A percentile compares a stretch with the other conserved stretches of the same genome.
Conservation (phyloP, 257 asterid genomes). For the Salvia splendens region DNA sequence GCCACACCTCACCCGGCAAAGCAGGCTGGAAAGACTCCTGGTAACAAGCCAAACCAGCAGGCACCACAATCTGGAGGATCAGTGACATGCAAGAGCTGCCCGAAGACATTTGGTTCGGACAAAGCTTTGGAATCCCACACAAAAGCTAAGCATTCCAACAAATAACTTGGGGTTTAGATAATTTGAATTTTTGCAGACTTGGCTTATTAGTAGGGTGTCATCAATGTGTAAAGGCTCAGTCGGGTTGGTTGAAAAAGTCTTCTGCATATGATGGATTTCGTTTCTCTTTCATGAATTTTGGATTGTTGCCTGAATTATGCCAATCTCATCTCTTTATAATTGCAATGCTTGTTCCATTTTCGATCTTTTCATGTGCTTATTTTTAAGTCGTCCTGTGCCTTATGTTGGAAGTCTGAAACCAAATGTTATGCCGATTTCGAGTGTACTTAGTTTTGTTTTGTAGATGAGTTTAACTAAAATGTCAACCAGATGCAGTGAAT, state of each 20-base stretch:
- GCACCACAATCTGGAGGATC: slow-evolving; percentile 71
- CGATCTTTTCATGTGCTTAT: too few species aligned
- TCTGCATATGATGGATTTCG: neutral
- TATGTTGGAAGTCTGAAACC: too few species aligned
- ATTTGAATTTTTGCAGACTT: neutral
- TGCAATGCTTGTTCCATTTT: neutral
- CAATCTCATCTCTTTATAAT: neutral
- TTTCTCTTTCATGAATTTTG: slow-evolving; percentile 12
- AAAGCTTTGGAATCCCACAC: slow-evolving; percentile 71
- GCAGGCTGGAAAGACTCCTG: slow-evolving; percentile 72
- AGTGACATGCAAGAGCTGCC: slow-evolving; percentile 66
- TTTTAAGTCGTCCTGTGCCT: too few species aligned
- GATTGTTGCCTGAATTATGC: slow-evolving; percentile 5
- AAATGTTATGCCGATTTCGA: too few species aligned
- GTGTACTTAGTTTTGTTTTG: too few species aligned
- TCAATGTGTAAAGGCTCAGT: slow-evolving; percentile 22
- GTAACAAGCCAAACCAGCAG: slow-evolving; percentile 60
- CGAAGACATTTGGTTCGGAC: slow-evolving; percentile 62
- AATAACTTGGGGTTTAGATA: slow-evolving; percentile 30
- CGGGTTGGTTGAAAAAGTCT: slow-evolving; percentile 16
- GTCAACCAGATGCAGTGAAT: too few species aligned
- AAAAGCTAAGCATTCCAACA: slow-evolving; percentile 73
- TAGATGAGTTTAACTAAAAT: too few species aligned
- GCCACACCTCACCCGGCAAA: slow-evolving; percentile 95
- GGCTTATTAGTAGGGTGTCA: neutral